phyloP scores from a whole-genome alignment of 2,329 filamentous ascomycete genomes.

The Nothophoma quercina region DNA sequence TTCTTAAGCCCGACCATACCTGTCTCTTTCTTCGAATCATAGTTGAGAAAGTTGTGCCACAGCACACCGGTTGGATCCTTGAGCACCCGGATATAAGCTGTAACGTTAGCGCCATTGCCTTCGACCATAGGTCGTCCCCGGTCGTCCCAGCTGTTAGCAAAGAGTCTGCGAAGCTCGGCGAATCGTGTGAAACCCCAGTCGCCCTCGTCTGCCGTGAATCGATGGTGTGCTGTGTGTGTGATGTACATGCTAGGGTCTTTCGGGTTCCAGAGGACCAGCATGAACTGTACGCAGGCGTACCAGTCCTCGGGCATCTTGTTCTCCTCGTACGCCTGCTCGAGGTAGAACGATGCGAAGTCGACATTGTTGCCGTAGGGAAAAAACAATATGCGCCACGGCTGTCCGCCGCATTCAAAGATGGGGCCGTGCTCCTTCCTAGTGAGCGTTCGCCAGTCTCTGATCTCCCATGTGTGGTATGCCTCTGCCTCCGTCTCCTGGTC shows the following conservation, averaged over 20 bases:
- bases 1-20: slow-evolving; percentile 97
- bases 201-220: slow-evolving; percentile 94
- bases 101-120: slow-evolving; percentile 78
- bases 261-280: slow-evolving; percentile 91
- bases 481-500: slow-evolving; percentile 84
- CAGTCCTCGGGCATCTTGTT: slow-evolving; percentile 82
- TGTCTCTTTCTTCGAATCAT: slow-evolving; percentile 99
- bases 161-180: slow-evolving; percentile 84
- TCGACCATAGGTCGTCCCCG: slow-evolving; percentile 75
- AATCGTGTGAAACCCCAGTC: slow-evolving; percentile 99
- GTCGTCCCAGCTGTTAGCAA: slow-evolving; percentile 78
- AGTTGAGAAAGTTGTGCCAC: slow-evolving; percentile 92
- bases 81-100: slow-evolving; percentile 80
- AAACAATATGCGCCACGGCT: slow-evolving; percentile 93
- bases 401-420: slow-evolving; percentile 82
- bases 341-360: slow-evolving; percentile 91
- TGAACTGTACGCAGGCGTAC: slow-evolving; percentile 96
- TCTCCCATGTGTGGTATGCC: slow-evolving; percentile 81
- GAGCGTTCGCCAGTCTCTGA: slow-evolving; percentile 80
- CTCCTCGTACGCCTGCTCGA: slow-evolving; percentile 90
- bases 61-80: slow-evolving; percentile 88
- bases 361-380: slow-evolving; percentile 96
- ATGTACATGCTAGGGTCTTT: slow-evolving; percentile 86
- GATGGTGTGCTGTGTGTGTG: slow-evolving; percentile 84
- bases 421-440: slow-evolving; percentile 87